Evolutionary conservation across 352 stramenopile species (phyloP).

Genomic region (Phytophthora cactorum): DNA sequence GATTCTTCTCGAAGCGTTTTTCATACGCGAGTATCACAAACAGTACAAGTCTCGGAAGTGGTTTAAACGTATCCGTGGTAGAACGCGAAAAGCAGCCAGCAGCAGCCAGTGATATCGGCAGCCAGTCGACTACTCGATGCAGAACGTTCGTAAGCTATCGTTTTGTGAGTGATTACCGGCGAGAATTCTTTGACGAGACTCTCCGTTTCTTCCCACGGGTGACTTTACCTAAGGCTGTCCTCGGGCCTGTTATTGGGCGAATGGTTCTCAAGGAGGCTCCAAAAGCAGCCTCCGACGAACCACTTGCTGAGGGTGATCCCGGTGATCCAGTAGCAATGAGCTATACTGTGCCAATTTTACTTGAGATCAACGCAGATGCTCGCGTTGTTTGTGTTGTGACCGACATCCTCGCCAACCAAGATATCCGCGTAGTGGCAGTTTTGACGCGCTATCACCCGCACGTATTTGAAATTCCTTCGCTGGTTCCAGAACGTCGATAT

Average conservation of each 20-base stretch:
- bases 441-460: slow-evolving; percentile 42
- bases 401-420: slow-evolving; percentile 64
- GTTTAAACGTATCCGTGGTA: neutral
- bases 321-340: slow-evolving; percentile 18
- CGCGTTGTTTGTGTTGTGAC: slow-evolving; percentile 64
- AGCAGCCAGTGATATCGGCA: neutral
- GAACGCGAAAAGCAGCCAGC: neutral
- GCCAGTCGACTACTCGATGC: slow-evolving; percentile 8
- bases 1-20: slow-evolving; percentile 79
- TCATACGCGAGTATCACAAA: slow-evolving; percentile 53
- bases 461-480: slow-evolving; percentile 53
- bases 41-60: slow-evolving; percentile 2
- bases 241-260: slow-evolving; percentile 67
- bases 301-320: slow-evolving; percentile 13
- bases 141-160: slow-evolving; percentile 59
- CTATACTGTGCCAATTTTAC: slow-evolving; percentile 56
- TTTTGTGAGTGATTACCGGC: slow-evolving; percentile 64
- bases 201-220: slow-evolving; percentile 57
- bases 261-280: slow-evolving; percentile 33
- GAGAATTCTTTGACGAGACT: slow-evolving; percentile 56
- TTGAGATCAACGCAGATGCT: slow-evolving; percentile 67
- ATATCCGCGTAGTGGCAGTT: slow-evolving; percentile 43
- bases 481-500: slow-evolving; percentile 66
- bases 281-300: neutral
- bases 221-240: slow-evolving; percentile 40